A percentile compares a stretch with the other conserved stretches of the same genome.
These are phyloP conservation scores for Beverwykella pulmonaria DNA, from an alignment of 495 filamentous ascomycete genomes.

Conservation along the genomic window DNA sequence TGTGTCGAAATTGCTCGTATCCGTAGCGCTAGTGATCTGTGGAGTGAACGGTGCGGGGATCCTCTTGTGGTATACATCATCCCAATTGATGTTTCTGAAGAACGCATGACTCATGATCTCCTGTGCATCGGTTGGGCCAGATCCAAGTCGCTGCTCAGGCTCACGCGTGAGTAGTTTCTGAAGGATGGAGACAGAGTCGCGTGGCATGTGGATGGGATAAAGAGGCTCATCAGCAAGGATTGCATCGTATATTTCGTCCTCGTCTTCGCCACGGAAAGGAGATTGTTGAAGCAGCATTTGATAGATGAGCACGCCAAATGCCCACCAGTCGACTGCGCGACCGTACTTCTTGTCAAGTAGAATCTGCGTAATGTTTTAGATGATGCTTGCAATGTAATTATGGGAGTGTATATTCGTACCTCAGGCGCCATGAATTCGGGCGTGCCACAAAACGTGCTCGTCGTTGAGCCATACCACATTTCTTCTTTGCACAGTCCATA, in stretches of 20 bases:
- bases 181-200: slow-evolving; percentile 95
- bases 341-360: slow-evolving; percentile 98
- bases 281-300: slow-evolving; percentile 99
- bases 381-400: too few relatives aligned
- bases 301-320: slow-evolving; percentile 99
- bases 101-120: slow-evolving; percentile 99
- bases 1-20: slow-evolving; percentile 98
- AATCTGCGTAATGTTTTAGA: slow-evolving; percentile 62
- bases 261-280: slow-evolving; percentile 97
- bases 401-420: slow-evolving; percentile 57
- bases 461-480: slow-evolving; percentile 98
- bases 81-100: slow-evolving; percentile 97
- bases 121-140: slow-evolving; percentile 95
- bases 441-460: slow-evolving; percentile 97
- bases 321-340: slow-evolving; percentile 99
- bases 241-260: slow-evolving; percentile 99
- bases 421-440: slow-evolving; percentile 99
- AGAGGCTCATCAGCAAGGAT: slow-evolving; percentile 97
- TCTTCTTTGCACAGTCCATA: slow-evolving; percentile 99
- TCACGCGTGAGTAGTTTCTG: slow-evolving; percentile 97
- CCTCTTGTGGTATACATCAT: slow-evolving; percentile 95
- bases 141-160: slow-evolving; percentile 87
- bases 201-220: slow-evolving; percentile 98
- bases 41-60: slow-evolving; percentile 87
- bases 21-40: slow-evolving; percentile 82